phyloP scores from a whole-genome alignment of 495 filamentous ascomycete species.

The Viridothelium virens region DNA sequence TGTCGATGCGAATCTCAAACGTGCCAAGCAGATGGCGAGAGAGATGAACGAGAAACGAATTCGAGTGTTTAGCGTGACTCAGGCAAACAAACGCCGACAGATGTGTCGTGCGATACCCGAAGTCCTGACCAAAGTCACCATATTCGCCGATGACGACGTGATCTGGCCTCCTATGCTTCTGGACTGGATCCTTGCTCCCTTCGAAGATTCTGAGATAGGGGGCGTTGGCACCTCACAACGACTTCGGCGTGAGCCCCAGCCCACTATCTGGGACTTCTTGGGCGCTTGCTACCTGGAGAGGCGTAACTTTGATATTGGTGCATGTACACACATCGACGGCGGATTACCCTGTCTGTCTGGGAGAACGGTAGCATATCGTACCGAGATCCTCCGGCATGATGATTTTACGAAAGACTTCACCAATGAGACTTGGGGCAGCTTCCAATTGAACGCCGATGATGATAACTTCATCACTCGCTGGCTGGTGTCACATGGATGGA shows the following conservation, averaged over 20 bases:
- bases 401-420: slow-evolving; percentile 58
- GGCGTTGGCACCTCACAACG: slow-evolving; percentile 79
- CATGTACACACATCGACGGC: slow-evolving; percentile 77
- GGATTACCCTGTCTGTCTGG: slow-evolving; percentile 84
- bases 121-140: slow-evolving; percentile 62
- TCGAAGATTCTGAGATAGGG: slow-evolving; percentile 67
- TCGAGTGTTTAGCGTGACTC: slow-evolving; percentile 31
- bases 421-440: slow-evolving; percentile 48
- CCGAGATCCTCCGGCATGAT: slow-evolving; percentile 68
- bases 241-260: slow-evolving; percentile 55
- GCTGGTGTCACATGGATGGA: slow-evolving; percentile 48
- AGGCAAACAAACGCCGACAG: slow-evolving; percentile 75
- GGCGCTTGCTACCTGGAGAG: slow-evolving; percentile 76
- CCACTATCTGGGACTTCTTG: slow-evolving; percentile 65
- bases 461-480: slow-evolving; percentile 65
- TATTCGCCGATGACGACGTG: slow-evolving; percentile 85
- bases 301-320: slow-evolving; percentile 82
- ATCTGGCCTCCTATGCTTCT: slow-evolving; percentile 70
- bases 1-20: slow-evolving; percentile 53
- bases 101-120: slow-evolving; percentile 73
- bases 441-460: slow-evolving; percentile 56
- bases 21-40: slow-evolving; percentile 46
- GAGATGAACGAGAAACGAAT: slow-evolving; percentile 44
- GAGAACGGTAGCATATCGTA: slow-evolving; percentile 74
- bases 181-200: slow-evolving; percentile 76